A percentile compares a stretch with the other conserved stretches of the same genome.
These are phyloP conservation scores for Taphrina wiesneri DNA, from an alignment of 1,139 yeast genomes.

Conservation along the genomic window DNA sequence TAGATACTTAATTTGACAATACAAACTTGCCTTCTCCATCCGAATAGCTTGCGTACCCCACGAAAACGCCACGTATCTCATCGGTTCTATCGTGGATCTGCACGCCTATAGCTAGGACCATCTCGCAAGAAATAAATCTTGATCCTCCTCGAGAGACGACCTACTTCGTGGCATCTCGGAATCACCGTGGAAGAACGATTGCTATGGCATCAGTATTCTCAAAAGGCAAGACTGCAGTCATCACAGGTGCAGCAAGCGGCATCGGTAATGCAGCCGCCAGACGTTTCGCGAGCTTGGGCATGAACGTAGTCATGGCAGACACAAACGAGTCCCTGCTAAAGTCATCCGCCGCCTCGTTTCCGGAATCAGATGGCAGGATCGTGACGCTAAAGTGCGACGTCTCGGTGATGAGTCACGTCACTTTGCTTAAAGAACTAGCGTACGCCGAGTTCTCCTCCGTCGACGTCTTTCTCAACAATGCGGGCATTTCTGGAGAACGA, in stretches of 20 bases:
- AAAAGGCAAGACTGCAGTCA: conserved; percentile 34
- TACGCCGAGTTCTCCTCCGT: conserved; percentile 39
- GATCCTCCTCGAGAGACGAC: too few species aligned
- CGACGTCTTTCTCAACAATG: conserved; percentile 42
- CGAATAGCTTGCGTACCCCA: background rate
- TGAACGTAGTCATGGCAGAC: conserved; percentile 43
- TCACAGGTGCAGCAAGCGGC: conserved; percentile 44
- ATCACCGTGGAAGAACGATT: too few species aligned
- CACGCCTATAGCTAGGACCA: background rate
- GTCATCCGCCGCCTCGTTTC: conserved; percentile 38
- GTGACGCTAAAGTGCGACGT: conserved; percentile 41
- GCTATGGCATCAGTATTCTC: conserved; percentile 9
- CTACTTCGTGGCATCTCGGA: too few species aligned
- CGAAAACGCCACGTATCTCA: conserved; percentile 2
- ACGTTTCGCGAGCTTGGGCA: conserved; percentile 43
- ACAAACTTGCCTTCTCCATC: background rate
- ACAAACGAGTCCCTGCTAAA: conserved; percentile 38
- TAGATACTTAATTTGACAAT: too few species aligned
- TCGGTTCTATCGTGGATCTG: too few species aligned
- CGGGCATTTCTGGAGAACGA: conserved; percentile 40
- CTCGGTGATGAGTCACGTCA: conserved; percentile 39
- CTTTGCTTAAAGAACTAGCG: conserved; percentile 39
- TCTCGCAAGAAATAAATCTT: background rate
- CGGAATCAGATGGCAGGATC: conserved; percentile 38
- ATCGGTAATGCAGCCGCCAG: conserved; percentile 44